phyloP scores from a whole-genome alignment of 257 asterid species.

The Ophiorrhiza pumila region DNA sequence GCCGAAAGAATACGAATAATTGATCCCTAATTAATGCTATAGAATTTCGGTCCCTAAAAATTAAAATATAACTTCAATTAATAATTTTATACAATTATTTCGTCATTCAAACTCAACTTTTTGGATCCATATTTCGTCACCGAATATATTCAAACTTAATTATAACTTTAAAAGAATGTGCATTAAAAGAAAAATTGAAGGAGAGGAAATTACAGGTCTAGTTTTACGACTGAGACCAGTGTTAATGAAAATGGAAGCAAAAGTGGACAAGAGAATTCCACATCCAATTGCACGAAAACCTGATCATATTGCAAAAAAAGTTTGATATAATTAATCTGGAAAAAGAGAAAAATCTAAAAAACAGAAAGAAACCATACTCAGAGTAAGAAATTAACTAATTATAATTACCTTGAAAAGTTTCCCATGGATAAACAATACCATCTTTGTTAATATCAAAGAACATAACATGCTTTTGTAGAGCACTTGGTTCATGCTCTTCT shows the following conservation, averaged over 20 bases:
- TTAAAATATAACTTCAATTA: too few relatives aligned
- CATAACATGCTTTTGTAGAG: slow-evolving; percentile 63
- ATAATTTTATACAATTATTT: too few relatives aligned
- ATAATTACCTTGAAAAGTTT: slow-evolving; percentile 63
- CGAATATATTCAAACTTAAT: neutral
- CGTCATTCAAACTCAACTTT: too few relatives aligned
- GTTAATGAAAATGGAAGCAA: slow-evolving; percentile 71
- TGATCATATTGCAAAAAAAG: too few relatives aligned
- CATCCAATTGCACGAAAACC: slow-evolving; percentile 80
- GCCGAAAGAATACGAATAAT: too few relatives aligned
- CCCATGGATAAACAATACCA: slow-evolving; percentile 68
- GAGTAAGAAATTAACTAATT: neutral
- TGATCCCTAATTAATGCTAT: too few relatives aligned
- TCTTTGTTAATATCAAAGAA: slow-evolving; percentile 76
- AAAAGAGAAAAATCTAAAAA: neutral
- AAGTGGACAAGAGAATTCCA: slow-evolving; percentile 45
- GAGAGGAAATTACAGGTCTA: slow-evolving; percentile 50
- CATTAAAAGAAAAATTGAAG: neutral
- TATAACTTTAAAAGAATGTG: neutral
- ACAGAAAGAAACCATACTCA: neutral
- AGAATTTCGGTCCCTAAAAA: too few relatives aligned
- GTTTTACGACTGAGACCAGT: slow-evolving; percentile 74
- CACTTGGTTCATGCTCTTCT: slow-evolving; percentile 32
- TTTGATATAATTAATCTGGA: too few relatives aligned
- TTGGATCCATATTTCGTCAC: too few relatives aligned